Base-by-base conservation (phyloP, 768 basidiomycete species). In the Tulasnella sp. region DNA sequence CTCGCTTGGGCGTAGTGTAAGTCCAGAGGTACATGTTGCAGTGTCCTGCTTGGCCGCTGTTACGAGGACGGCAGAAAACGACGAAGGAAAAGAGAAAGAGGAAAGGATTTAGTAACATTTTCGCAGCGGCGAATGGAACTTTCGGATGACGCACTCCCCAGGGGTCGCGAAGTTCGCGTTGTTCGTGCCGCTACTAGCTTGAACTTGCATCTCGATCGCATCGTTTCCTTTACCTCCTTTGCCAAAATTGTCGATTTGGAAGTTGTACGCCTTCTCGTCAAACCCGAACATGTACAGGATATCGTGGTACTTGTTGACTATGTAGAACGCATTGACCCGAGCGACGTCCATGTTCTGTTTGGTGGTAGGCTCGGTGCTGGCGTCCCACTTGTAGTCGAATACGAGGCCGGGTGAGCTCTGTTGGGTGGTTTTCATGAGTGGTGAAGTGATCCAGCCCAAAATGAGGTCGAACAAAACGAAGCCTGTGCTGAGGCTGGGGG, bases 181-280 rank as follows among this genome's bases (percentile, higher is more conserved):
- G 83, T 90, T 86, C 4, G 84, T 81, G 24, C 54, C 22, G 20
- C 16, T 22, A 87, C 18, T 11, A 85, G 89, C 37, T 28, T 79
- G 78, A 34, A 73, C 28, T 14, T 31, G 54, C 54, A 72, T 37
- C 37, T 48, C 24, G 1, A 80, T 79, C 78, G 82, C 81, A 80
- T 86, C 86, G 83, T 86, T 86, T 85, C 86, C 0, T 1, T 7
- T 2, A 8, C 91, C 90, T 22, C 90, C 90, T 40, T 88, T 88
- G 34, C 86, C 87, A 80, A 88, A 88, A 85, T 91, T 92, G 83
- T 88, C 86, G 46, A 85, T 86, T 84, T 92, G 91, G 87, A 92
- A 92, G 84, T 92, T 92, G 84, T 89, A 91, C 12, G 88, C 86
- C 11, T 82, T 81, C 84, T 91, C 91, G 54, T 90, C 91, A 22